Percentiles rank a stretch among this genome's conserved stretches.
Evolutionary conservation across 805 yeast species (phyloP).

Genomic region (Ogataea methylovora): DNA sequence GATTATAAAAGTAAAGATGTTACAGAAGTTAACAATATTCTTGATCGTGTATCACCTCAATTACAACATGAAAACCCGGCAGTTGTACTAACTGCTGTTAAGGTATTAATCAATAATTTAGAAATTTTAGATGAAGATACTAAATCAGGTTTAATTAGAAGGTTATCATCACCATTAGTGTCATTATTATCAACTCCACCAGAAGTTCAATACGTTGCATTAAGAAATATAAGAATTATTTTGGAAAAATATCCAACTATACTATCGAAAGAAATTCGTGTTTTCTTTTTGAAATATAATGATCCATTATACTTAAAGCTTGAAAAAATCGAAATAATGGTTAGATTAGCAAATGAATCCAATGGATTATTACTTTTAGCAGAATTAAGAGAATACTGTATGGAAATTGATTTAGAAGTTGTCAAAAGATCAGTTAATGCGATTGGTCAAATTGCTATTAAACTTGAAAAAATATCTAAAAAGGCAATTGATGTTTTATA

Average conservation of each 20-base stretch:
- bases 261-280: constrained; percentile 71
- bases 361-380: constrained; percentile 54
- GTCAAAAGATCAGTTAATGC: constrained; percentile 61
- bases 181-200: constrained; percentile 84
- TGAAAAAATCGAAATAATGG: constrained; percentile 70
- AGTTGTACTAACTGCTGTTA: constrained; percentile 80
- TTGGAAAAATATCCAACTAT: constrained; percentile 82
- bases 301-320: constrained; percentile 74
- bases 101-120: constrained; percentile 67
- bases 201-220: constrained; percentile 90
- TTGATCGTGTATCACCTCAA: constrained; percentile 89
- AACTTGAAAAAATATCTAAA: constrained; percentile 42
- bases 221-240: constrained; percentile 83
- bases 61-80: constrained; percentile 96
- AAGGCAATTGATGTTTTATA: constrained; percentile 56
- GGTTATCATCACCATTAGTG: constrained; percentile 78
- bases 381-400: constrained; percentile 72
- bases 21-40: constrained; percentile 72
- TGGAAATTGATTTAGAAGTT: constrained; percentile 79
- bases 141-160: constrained; percentile 46
- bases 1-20: constrained; percentile 53
- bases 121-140: constrained; percentile 33
- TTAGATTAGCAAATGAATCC: constrained; percentile 54
- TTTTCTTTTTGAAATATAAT: constrained; percentile 82
- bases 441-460: constrained; percentile 66